A percentile compares a stretch with the other conserved stretches of the same genome.
These are phyloP conservation scores for Pistacia atlantica DNA, from an alignment of 345 rosid genomes.

Conservation along the genomic window DNA sequence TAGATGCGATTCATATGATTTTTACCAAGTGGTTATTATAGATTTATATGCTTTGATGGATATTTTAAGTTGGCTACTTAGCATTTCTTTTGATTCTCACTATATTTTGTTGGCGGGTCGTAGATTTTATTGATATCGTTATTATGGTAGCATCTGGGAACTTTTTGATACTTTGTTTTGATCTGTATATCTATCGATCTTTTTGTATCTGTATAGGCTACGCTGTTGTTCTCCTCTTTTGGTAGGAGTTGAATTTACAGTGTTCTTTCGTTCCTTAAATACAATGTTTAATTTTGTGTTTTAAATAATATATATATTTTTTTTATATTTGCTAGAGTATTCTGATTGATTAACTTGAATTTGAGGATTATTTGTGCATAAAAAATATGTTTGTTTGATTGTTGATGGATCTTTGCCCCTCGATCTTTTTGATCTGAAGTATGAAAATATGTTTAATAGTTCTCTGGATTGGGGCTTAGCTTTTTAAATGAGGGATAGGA, in stretches of 20 bases:
- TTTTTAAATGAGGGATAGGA: slow-evolving; percentile 13
- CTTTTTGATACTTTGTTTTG: not conserved
- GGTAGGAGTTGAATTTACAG: not conserved
- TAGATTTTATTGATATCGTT: not conserved
- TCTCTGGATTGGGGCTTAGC: slow-evolving; percentile 6
- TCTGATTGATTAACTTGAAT: not conserved
- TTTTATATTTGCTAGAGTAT: not conserved
- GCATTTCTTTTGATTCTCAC: not conserved
- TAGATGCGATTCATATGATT: not conserved
- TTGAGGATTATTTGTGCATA: slow-evolving; percentile 18
- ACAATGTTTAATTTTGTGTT: not conserved
- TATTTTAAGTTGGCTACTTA: not conserved
- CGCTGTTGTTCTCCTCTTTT: not conserved
- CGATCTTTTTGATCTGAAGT: not conserved
- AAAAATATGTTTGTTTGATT: slow-evolving; percentile 10
- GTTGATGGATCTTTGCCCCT: not conserved
- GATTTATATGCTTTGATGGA: not conserved
- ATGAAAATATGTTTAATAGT: not conserved
- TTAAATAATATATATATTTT: not conserved
- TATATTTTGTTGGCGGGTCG: not conserved
- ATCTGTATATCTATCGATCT: not conserved
- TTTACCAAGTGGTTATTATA: slow-evolving; percentile 10
- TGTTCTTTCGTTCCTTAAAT: not conserved
- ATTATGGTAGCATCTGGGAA: not conserved
- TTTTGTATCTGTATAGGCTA: not conserved